Evolutionary conservation across 495 filamentous ascomycete species (phyloP).

Genomic region (Neurospora terricola): DNA sequence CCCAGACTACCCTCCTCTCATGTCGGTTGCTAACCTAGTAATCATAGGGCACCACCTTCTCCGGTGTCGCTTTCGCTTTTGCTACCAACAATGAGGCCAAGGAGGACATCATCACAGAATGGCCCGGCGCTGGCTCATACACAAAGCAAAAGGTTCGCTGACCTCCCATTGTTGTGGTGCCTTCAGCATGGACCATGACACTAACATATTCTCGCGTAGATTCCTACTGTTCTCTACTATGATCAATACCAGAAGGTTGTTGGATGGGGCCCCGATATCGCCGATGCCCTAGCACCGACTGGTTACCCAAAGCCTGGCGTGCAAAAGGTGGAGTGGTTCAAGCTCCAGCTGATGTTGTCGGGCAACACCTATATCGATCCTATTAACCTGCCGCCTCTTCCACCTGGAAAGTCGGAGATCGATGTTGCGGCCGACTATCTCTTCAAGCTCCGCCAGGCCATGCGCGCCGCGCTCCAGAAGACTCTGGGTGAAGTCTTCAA

Average conservation of each 20-base stretch:
- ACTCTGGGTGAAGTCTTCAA: conserved; percentile 70
- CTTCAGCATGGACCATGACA: neutral
- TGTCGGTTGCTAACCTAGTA: conserved; percentile 13
- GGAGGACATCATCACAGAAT: conserved; percentile 71
- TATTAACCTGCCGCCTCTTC: conserved; percentile 66
- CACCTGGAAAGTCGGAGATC: conserved; percentile 67
- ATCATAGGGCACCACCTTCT: conserved; percentile 61
- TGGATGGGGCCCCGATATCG: conserved; percentile 68
- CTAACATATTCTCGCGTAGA: conserved; percentile 30
- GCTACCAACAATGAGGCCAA: conserved; percentile 69
- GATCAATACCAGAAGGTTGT: conserved; percentile 70
- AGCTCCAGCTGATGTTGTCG: conserved; percentile 67
- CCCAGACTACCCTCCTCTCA: neutral
- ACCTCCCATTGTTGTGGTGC: neutral
- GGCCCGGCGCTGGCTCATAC: conserved; percentile 65
- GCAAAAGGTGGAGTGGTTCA: conserved; percentile 74
- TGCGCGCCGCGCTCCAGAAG: conserved; percentile 64
- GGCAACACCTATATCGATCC: conserved; percentile 73
- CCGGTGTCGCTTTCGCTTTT: conserved; percentile 64
- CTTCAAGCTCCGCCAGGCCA: conserved; percentile 65
- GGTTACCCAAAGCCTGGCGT: conserved; percentile 68
- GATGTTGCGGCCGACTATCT: conserved; percentile 70
- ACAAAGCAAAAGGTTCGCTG: conserved; percentile 59
- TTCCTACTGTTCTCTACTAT: conserved; percentile 67
- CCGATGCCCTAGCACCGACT: conserved; percentile 62